phyloP scores from a whole-genome alignment of 1,284 basidiomycete species.

The Ustilago loliicola region DNA sequence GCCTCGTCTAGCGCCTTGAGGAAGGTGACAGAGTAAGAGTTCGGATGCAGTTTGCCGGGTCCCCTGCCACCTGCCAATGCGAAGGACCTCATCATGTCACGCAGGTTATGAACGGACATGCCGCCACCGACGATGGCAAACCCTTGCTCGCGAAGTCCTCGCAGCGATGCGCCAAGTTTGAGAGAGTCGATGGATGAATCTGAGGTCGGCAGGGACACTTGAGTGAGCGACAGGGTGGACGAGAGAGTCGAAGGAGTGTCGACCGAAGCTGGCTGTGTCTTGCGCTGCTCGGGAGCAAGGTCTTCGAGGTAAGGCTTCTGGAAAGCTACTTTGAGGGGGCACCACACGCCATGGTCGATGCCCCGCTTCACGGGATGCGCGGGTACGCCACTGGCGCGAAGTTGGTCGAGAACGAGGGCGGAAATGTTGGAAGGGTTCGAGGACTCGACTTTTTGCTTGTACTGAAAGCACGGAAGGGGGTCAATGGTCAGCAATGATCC shows the following conservation, averaged over 20 bases:
- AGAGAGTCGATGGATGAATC: conserved; percentile 61
- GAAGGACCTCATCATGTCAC: conserved; percentile 40
- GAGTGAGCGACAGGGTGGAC: conserved; percentile 69
- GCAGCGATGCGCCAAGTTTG: conserved; percentile 71
- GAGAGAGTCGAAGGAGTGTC: conserved; percentile 53
- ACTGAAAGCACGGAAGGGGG: conserved; percentile 42
- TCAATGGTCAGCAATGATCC: background rate
- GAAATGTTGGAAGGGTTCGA: conserved; percentile 60
- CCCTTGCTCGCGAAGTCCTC: conserved; percentile 64
- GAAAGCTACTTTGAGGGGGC: conserved; percentile 72
- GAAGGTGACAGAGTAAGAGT: conserved; percentile 34
- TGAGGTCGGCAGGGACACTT: conserved; percentile 72
- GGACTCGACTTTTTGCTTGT: conserved; percentile 69
- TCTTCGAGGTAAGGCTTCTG: conserved; percentile 43
- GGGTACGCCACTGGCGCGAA: conserved; percentile 41
- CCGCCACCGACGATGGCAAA: conserved; percentile 59
- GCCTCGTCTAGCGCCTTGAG: conserved; percentile 40
- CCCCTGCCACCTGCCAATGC: conserved; percentile 19
- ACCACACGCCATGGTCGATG: conserved; percentile 73
- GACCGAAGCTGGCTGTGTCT: conserved; percentile 18
- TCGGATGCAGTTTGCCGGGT: conserved; percentile 5
- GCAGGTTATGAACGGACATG: conserved; percentile 62
- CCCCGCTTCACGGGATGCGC: conserved; percentile 65
- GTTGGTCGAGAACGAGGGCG: conserved; percentile 62
- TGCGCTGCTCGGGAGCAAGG: conserved; percentile 21